phyloP scores from a whole-genome alignment of 2,329 filamentous ascomycete genomes.

The Scleromitrula shiraiana region DNA sequence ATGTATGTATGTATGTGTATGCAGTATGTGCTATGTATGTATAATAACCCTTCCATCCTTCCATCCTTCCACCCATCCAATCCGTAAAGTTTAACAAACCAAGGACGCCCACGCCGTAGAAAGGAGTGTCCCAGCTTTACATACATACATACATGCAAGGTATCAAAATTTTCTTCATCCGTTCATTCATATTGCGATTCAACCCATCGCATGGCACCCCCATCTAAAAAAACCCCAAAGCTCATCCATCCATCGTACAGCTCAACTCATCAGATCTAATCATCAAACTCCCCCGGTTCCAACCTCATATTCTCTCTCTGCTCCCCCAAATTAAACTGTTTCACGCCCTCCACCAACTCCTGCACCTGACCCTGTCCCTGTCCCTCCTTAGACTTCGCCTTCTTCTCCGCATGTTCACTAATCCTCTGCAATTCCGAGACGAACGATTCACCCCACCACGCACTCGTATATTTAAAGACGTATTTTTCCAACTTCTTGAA shows the following conservation, averaged over 20 bases:
- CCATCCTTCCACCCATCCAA: neutral
- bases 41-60: neutral
- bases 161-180: neutral
- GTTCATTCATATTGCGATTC: neutral
- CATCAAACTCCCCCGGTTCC: conserved; percentile 9
- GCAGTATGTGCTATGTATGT: neutral
- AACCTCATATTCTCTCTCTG: conserved; percentile 8
- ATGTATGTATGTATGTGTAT: neutral
- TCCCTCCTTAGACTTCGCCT: conserved; percentile 19
- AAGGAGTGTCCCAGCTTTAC: too few relatives aligned
- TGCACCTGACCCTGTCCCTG: conserved; percentile 11
- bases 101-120: too few relatives aligned
- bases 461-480: conserved; percentile 94
- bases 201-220: too few relatives aligned
- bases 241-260: neutral
- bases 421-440: conserved; percentile 61
- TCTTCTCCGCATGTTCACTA: conserved; percentile 28
- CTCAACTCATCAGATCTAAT: conserved; percentile 1
- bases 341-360: conserved; percentile 16
- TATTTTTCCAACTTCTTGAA: conserved; percentile 91
- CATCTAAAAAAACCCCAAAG: too few relatives aligned
- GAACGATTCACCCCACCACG: conserved; percentile 94
- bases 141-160: neutral
- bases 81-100: too few relatives aligned
- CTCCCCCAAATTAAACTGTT: conserved; percentile 13